phyloP scores from a whole-genome alignment of 495 filamentous ascomycete species.

The Xylaria cubensis region DNA sequence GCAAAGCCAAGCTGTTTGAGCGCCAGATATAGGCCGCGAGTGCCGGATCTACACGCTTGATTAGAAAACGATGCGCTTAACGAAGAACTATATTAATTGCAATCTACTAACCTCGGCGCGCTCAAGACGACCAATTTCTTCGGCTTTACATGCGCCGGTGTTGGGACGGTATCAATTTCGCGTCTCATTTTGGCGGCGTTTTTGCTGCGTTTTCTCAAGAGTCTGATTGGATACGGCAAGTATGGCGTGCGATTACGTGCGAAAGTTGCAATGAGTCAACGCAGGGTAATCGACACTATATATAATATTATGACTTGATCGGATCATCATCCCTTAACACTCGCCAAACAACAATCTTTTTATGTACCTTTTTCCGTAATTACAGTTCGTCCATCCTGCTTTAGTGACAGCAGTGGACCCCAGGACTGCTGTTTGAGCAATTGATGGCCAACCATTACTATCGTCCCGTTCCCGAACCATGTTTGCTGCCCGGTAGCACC shows the following conservation, averaged over 20 bases:
- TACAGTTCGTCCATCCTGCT: neutral
- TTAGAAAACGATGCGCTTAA: constrained; percentile 18
- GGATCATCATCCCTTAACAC: neutral
- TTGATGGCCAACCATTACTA: constrained; percentile 1
- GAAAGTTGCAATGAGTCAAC: neutral
- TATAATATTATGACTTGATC: neutral
- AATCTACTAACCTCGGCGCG: constrained; percentile 34
- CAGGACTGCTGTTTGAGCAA: neutral
- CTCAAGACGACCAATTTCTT: constrained; percentile 41
- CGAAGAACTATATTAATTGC: neutral
- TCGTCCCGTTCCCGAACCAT: neutral
- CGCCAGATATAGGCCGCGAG: constrained; percentile 39
- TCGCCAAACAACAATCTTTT: neutral
- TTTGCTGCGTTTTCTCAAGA: neutral
- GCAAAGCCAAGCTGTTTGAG: constrained; percentile 37
- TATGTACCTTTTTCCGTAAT: neutral
- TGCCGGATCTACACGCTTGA: constrained; percentile 35
- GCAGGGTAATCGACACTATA: neutral
- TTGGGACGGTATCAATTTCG: constrained; percentile 35
- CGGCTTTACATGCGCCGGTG: constrained; percentile 31
- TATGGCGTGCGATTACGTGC: constrained; percentile 14
- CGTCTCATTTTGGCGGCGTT: constrained; percentile 33
- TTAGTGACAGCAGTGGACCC: constrained; percentile 1
- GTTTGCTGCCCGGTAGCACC: neutral
- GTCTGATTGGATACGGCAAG: constrained; percentile 12